Evolutionary conservation across 805 yeast species (phyloP), one percentile per base, ranked within the genome.

Genomic region (Saccharomycopsis fermentans): DNA sequence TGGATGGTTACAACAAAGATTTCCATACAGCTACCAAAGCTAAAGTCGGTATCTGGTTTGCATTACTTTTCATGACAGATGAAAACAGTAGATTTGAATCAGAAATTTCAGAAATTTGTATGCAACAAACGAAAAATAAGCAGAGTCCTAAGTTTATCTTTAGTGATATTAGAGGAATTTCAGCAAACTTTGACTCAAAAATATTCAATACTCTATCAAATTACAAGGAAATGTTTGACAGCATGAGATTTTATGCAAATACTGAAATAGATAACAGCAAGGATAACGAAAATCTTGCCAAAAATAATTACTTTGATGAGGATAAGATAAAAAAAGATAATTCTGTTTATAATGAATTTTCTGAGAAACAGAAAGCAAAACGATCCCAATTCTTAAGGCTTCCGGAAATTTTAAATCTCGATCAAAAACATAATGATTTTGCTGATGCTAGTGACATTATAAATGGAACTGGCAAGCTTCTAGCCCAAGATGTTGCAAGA

Each of bases 401-500:
- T 34, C 37, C 16, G 43, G 11, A 34, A 12, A 34, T 34, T 26
- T 26, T 35, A 47, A 37, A 35, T 43, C n/a, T 26, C 11, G 21
- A 26, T 21, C 36, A 17, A 12, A 35, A 52, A 19, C 43, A 34
- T 11, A 2, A 11, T 12, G 17, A 21, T 54, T 17, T 8, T 14
- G n/a, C 21, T 27, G 55, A 17, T 54, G 48, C 17, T 43, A 53
- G 55, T 32, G 51, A 54, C 12, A 29, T 47, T 11, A 17, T 29
- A 27, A 52, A 26, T 19, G 48, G 35, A 16, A 24, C 19, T 4
- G 58, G 55, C 4, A 50, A 24, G 12, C 37, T 51, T 21, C n/a
- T 16, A n/a, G 16, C 21, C 2, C 17, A 50, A 24, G 58, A 56
- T 17, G 34, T 56, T 48, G 50, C 54, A n/a, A 56, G 35, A 9